Conservation (phyloP, 2,329 filamentous ascomycete genomes). For the Fusarium sp. region DNA sequence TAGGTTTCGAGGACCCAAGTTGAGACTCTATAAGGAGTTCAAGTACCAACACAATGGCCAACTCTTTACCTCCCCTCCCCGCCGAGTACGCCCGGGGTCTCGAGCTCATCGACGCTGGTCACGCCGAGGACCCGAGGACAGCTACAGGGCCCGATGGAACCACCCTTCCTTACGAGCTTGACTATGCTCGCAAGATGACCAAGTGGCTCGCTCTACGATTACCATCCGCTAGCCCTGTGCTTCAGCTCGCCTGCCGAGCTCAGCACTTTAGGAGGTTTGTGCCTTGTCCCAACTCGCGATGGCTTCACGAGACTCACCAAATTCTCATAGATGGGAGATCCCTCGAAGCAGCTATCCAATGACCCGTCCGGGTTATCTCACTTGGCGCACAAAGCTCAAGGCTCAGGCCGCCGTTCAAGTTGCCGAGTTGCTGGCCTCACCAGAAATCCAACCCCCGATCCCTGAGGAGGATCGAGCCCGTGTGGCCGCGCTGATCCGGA, state of each 20-base stretch:
- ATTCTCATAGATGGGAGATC: conserved; percentile 75
- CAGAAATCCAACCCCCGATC: conserved; percentile 53
- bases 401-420: conserved; percentile 68
- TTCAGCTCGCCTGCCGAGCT: conserved; percentile 82
- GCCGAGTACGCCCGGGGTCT: conserved; percentile 65
- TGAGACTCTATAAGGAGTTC: background rate
- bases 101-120: conserved; percentile 77
- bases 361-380: conserved; percentile 80
- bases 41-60: conserved; percentile 21
- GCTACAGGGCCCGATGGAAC: conserved; percentile 57
- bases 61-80: conserved; percentile 49
- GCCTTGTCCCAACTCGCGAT: background rate
- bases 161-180: conserved; percentile 78
- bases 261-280: conserved; percentile 80
- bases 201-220: conserved; percentile 73
- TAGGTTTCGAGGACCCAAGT: background rate
- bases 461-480: conserved; percentile 65
- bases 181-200: conserved; percentile 86
- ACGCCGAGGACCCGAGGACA: conserved; percentile 51
- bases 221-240: conserved; percentile 72
- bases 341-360: conserved; percentile 79
- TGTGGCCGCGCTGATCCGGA: conserved; percentile 79
- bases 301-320: background rate
- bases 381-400: conserved; percentile 82
- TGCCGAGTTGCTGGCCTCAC: conserved; percentile 64